These are phyloP conservation scores for Cornus suecica DNA, from an alignment of 148 eudicot genomes.

Conservation along the genomic window DNA sequence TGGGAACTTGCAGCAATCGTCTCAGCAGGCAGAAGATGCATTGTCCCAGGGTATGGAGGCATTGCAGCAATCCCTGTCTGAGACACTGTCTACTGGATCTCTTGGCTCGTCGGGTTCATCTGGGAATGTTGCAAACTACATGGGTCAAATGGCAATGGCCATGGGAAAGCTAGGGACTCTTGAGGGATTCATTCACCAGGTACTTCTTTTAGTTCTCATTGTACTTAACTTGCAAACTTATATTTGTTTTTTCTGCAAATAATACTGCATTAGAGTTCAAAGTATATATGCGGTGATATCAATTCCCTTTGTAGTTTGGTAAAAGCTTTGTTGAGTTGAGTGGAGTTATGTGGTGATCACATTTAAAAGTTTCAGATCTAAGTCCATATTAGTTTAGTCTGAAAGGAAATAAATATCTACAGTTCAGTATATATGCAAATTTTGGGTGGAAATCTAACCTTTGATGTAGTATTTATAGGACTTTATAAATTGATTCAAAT, in stretches of 20 bases:
- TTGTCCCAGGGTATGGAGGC: conserved; percentile 61
- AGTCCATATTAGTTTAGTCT: too few species aligned
- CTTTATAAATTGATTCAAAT: neutral
- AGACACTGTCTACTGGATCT: conserved; percentile 44
- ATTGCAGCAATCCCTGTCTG: conserved; percentile 52
- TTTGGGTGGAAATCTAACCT: neutral
- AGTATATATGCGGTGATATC: too few species aligned
- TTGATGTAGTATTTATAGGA: neutral
- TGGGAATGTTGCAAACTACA: conserved; percentile 54
- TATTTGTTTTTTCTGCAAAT: neutral
- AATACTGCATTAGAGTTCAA: neutral
- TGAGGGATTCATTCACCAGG: conserved; percentile 59
- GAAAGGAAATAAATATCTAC: neutral
- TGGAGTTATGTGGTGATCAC: neutral
- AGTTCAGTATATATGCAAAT: neutral
- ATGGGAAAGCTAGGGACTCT: conserved; percentile 64
- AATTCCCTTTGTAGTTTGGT: too few species aligned
- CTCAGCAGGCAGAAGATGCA: conserved; percentile 60
- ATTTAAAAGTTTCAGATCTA: too few species aligned
- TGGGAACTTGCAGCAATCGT: conserved; percentile 45
- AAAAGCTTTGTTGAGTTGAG: too few species aligned
- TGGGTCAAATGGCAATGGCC: conserved; percentile 66
- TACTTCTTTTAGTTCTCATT: conserved; percentile 9
- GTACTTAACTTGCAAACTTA: neutral
- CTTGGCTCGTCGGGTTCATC: conserved; percentile 55